phyloP scores from a whole-genome alignment of 2,329 filamentous ascomycete species.

The Leptographium radiaticola region DNA sequence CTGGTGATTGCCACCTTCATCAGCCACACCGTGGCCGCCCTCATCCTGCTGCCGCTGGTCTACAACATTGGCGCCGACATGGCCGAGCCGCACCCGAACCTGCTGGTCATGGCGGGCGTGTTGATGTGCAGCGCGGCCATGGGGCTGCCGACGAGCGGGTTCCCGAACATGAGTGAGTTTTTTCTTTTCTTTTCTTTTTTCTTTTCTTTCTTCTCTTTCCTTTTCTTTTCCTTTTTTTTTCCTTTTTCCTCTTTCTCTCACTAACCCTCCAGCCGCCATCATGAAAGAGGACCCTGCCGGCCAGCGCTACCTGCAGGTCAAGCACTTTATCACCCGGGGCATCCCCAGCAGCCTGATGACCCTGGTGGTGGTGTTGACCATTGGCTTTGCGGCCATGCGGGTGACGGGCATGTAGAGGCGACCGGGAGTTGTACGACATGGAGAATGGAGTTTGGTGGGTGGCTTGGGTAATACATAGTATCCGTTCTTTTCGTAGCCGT shows the following conservation, averaged over 20 bases:
- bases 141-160: slow-evolving; percentile 89
- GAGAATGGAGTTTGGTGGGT: too few species aligned
- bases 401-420: slow-evolving; percentile 31
- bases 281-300: slow-evolving; percentile 98
- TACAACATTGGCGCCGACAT: slow-evolving; percentile 73
- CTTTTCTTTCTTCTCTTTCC: not conserved
- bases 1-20: slow-evolving; percentile 95
- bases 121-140: slow-evolving; percentile 98
- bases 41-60: slow-evolving; percentile 89
- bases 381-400: slow-evolving; percentile 86
- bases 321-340: slow-evolving; percentile 90
- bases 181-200: slow-evolving; percentile 12
- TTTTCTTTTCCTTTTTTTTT: slow-evolving; percentile 14
- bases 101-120: slow-evolving; percentile 88
- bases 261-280: slow-evolving; percentile 57
- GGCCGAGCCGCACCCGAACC: slow-evolving; percentile 81
- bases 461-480: too few species aligned
- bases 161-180: slow-evolving; percentile 97
- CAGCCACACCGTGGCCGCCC: slow-evolving; percentile 87
- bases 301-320: slow-evolving; percentile 80
- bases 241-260: slow-evolving; percentile 12
- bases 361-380: slow-evolving; percentile 67
- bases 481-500: too few species aligned
- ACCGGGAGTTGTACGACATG: too few species aligned
- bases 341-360: slow-evolving; percentile 76